phyloP scores from a whole-genome alignment of 225 moss, liverwort and hornwort species.

The Pleurozium schreberi region DNA sequence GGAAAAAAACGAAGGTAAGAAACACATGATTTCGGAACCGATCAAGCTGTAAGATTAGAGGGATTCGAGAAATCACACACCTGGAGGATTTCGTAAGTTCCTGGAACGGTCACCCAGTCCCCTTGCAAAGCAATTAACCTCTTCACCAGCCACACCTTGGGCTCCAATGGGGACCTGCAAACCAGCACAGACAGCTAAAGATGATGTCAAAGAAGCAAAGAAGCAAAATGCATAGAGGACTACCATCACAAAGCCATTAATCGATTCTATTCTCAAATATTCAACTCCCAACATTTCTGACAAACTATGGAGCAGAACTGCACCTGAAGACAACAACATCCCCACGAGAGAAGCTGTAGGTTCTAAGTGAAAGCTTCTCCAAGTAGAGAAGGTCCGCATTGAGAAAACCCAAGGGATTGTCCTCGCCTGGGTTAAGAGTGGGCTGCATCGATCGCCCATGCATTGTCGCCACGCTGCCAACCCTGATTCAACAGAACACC shows the following conservation, averaged over 20 bases:
- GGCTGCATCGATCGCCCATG: constrained; percentile 96
- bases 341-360: constrained; percentile 81
- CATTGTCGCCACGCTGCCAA: constrained; percentile 68
- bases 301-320: not conserved
- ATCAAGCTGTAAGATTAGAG: not conserved
- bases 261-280: not conserved
- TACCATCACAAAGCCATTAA: not conserved
- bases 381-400: constrained; percentile 61
- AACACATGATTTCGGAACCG: not conserved
- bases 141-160: constrained; percentile 83
- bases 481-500: not conserved
- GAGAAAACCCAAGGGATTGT: constrained; percentile 34
- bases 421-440: constrained; percentile 65
- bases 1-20: not conserved
- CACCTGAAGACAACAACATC: constrained; percentile 99
- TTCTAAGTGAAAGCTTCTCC: constrained; percentile 74
- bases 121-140: constrained; percentile 93
- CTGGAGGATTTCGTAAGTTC: constrained; percentile 80
- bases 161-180: constrained; percentile 87
- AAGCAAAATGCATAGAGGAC: not conserved
- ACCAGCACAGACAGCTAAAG: not conserved
- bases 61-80: not conserved
- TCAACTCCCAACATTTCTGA: not conserved
- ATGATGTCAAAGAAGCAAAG: not conserved
- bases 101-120: constrained; percentile 98